Evolutionary conservation across 495 filamentous ascomycete species (phyloP), one percentile per base, ranked within the genome.

Genomic region (Hypoxylon lienhwacheense): DNA sequence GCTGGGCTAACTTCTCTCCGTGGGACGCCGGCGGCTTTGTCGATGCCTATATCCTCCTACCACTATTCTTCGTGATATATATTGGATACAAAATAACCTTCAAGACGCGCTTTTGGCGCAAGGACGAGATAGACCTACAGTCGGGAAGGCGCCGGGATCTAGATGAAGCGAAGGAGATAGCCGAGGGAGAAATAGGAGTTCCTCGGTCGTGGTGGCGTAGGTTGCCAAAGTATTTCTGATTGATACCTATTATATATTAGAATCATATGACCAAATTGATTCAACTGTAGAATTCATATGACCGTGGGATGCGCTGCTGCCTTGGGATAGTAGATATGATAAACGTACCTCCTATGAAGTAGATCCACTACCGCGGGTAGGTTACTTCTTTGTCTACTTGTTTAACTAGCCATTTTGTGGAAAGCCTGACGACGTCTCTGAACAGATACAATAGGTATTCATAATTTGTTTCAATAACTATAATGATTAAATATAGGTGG

Each of bases 11-110:
- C n/a, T 67, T 80, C 11, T 65, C 70, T 1, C 84, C 84, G 0
- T 88, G 82, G 47, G 75, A 75, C 29, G 77, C 75, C 1, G 77
- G 75, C 2, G 72, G 76, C 16, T 86, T 89, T 59, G 81, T 89
- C 8, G 79, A 85, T 41, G 83, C 79, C 16, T 89, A 89, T 61
- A 82, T 89, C 49, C 64, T 87, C 4, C 56, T 89, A 14, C 84
- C 84, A 2, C 74, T 89, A 0, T 89, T 86, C 53, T 70, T 73
- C 6, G 47, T 86, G 5, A 81, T 87, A 37, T 81, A 77, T 37
- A 19, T 80, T 1, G 76, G 64, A 0, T 87, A 80, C 47, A 87
- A 87, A 61, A 41, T 85, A 5, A 71, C 72, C 59, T 75, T 80
- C 53, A 83, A 81, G 61, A 86, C 84, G 0, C 70, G 69, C 29